Conservation (phyloP, 176 grass and related monocot species). For the Rhynchospora breviuscula region DNA sequence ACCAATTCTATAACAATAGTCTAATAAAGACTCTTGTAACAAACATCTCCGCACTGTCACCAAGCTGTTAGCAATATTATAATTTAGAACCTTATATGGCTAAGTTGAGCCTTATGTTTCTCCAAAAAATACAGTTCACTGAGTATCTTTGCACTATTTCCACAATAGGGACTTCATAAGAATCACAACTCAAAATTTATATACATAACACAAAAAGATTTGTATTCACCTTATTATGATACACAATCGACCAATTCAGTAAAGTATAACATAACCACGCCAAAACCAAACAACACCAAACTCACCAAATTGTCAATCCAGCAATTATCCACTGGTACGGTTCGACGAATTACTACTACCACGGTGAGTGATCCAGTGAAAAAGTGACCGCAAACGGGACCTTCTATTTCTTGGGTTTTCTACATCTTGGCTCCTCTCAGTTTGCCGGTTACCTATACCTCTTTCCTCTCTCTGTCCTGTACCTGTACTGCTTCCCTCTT, state of each 20-base stretch:
- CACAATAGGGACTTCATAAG: not conserved
- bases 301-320: not conserved
- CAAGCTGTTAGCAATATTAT: not conserved
- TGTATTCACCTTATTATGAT: constrained; percentile 7
- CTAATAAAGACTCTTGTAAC: not conserved
- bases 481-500: not conserved
- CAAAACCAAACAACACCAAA: not conserved
- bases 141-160: not conserved
- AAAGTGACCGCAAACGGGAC: not conserved
- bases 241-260: not conserved
- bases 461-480: constrained; percentile 1
- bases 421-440: not conserved
- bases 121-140: not conserved
- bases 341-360: constrained; percentile 6
- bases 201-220: not conserved
- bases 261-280: not conserved
- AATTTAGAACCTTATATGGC: not conserved
- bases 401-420: constrained; percentile 25
- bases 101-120: not conserved
- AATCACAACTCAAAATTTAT: constrained; percentile 2
- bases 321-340: not conserved
- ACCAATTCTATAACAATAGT: not conserved
- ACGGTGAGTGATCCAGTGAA: constrained; percentile 1
- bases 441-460: not conserved
- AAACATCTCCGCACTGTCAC: not conserved